Evolutionary conservation across 2,329 filamentous ascomycete species (phyloP).

Genomic region (Talaromyces sp.): DNA sequence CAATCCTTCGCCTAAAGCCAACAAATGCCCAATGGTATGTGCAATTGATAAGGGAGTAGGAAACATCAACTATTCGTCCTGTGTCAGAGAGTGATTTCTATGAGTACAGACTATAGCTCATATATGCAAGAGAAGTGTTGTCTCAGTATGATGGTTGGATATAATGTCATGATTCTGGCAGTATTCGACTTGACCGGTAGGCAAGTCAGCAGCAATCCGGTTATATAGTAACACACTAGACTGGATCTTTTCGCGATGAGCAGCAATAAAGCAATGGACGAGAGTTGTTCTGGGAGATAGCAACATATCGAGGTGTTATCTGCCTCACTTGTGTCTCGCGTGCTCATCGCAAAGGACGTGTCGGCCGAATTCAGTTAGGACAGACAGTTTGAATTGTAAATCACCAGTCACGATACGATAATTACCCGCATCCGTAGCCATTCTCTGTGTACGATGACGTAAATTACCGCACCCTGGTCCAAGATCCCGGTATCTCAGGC

Average conservation of each 20-base stretch:
- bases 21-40: background rate
- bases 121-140: too few relatives aligned
- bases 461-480: background rate
- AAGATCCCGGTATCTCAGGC: background rate
- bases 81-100: too few relatives aligned
- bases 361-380: background rate
- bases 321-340: background rate
- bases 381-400: background rate
- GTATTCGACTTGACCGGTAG: too few relatives aligned
- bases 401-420: background rate
- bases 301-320: background rate
- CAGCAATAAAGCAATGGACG: background rate
- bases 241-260: background rate
- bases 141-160: too few relatives aligned
- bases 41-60: background rate
- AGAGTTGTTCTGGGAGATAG: background rate
- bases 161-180: too few relatives aligned
- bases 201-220: too few relatives aligned
- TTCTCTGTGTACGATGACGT: background rate
- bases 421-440: background rate
- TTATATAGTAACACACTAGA: too few relatives aligned
- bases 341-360: background rate
- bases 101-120: too few relatives aligned
- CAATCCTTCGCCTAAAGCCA: background rate
- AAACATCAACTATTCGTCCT: too few relatives aligned